phyloP scores from a whole-genome alignment of 2,329 filamentous ascomycete genomes.

The Fusarium tjaetaba region DNA sequence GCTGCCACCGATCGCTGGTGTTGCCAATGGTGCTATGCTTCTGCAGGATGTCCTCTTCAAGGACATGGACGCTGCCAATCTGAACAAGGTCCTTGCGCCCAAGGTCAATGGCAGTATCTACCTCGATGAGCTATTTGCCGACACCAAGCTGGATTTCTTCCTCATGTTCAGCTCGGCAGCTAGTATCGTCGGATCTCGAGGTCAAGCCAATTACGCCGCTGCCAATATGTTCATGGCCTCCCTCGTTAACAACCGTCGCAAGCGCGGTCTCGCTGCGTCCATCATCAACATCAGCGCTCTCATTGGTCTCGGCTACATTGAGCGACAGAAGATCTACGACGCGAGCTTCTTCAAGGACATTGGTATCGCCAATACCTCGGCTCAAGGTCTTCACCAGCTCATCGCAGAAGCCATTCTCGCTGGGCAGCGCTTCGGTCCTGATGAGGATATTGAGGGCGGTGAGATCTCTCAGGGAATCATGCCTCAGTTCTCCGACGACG shows the following conservation, averaged over 20 bases:
- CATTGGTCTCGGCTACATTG: constrained; percentile 5
- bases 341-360: constrained; percentile 9
- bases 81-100: constrained; percentile 45
- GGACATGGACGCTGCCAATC: constrained; percentile 45
- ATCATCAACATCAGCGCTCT: constrained; percentile 50
- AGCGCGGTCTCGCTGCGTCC: constrained; percentile 50
- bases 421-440: not conserved
- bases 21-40: constrained; percentile 57
- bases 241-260: constrained; percentile 38
- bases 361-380: constrained; percentile 36
- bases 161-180: constrained; percentile 53
- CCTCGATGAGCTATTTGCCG: constrained; percentile 47
- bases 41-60: constrained; percentile 50
- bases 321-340: constrained; percentile 1
- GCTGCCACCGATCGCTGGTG: constrained; percentile 52
- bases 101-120: constrained; percentile 51
- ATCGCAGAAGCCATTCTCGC: constrained; percentile 42
- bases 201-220: constrained; percentile 52
- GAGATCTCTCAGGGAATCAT: constrained; percentile 7
- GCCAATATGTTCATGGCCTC: constrained; percentile 52
- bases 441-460: not conserved
- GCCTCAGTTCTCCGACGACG: constrained; percentile 1
- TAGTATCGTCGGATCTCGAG: constrained; percentile 48
- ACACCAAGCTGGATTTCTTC: constrained; percentile 52
- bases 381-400: constrained; percentile 41